Base-by-base conservation (phyloP, 1,139 yeast species). In the Geotrichum aggregatum region DNA sequence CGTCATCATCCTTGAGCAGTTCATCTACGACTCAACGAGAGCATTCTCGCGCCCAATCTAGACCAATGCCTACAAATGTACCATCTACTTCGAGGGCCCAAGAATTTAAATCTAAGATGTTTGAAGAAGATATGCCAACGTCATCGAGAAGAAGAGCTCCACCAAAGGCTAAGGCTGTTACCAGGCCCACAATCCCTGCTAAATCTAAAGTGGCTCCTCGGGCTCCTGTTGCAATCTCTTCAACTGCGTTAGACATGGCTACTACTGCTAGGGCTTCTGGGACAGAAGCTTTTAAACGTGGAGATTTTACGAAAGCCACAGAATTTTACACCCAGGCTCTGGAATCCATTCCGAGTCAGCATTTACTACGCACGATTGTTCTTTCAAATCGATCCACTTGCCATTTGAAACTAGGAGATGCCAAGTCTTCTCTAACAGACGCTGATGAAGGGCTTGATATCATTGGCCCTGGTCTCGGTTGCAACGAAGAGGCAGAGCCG, bases 371-470 rank as follows among this genome's bases (percentile, higher is more conserved):
- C 34, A 77, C 91, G 1, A 75, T 91, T 30, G 78, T 89, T 1
- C 74, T 76, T 46, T 85, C 97, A 0, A 94, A 94, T 65, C 75
- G 94, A 31, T 83, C 95, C 0, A 73, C 85, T 1, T 82, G 87
- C 5, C 76, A 76, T 50, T 73, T 82, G 43, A 87, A 87, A 63
- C 70, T 82, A 10, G 98, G 98, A 1, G 83, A 87, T 59, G 76
- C 87, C 56, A 81, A 82, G 56, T 76, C 76, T 34, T 84, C 89
- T 10, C 65, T 82, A 33, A 72, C 70, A 2, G 76, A 76, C 57
- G 74, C 87, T 3, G 76, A 77, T 0, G 69, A 70, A 24, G 96
- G 91, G 0, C 63, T 87, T n/a, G 61, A 61, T 0, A 66, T 85
- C 41, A 77, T 91, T 35, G 82, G 81, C 0, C 67, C 71, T 1